Percentiles rank a stretch among this genome's conserved stretches.
Evolutionary conservation across 2,329 filamentous ascomycete species (phyloP).

Genomic region (Polytolypa hystricis): DNA sequence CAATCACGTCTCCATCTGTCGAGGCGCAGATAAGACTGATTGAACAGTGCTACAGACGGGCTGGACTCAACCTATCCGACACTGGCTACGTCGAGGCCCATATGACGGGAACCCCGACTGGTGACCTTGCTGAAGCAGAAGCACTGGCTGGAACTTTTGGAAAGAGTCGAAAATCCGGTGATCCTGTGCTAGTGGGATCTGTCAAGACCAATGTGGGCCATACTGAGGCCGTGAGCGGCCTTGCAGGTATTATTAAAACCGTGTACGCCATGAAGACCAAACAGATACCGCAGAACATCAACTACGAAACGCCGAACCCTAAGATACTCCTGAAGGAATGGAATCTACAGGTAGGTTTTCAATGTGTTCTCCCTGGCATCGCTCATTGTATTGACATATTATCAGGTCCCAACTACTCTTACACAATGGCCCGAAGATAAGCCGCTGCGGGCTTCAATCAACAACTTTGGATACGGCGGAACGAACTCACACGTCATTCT

Average conservation of each 20-base stretch:
- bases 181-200: constrained; percentile 9
- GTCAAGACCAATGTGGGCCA: constrained; percentile 21
- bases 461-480: constrained; percentile 7
- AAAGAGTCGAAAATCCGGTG: neutral
- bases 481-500: constrained; percentile 7
- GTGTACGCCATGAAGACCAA: constrained; percentile 16
- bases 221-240: constrained; percentile 18
- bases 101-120: constrained; percentile 70
- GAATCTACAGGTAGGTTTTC: constrained; percentile 8
- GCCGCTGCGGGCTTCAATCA: constrained; percentile 2
- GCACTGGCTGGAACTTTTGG: neutral
- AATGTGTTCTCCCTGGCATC: constrained; percentile 12
- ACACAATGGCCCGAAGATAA: constrained; percentile 17
- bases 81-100: constrained; percentile 75
- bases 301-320: constrained; percentile 1
- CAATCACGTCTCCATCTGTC: constrained; percentile 24
- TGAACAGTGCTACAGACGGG: constrained; percentile 14
- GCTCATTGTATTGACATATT: too few species aligned
- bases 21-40: constrained; percentile 19
- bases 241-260: constrained; percentile 19
- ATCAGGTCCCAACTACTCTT: too few species aligned
- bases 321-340: constrained; percentile 17
- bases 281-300: constrained; percentile 17
- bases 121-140: constrained; percentile 46
- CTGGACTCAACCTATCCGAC: constrained; percentile 38